Evolutionary conservation across 2,329 filamentous ascomycete genomes (phyloP), one percentile per base, ranked within the genome.

Genomic region (Aspergillus puulaauensis): DNA sequence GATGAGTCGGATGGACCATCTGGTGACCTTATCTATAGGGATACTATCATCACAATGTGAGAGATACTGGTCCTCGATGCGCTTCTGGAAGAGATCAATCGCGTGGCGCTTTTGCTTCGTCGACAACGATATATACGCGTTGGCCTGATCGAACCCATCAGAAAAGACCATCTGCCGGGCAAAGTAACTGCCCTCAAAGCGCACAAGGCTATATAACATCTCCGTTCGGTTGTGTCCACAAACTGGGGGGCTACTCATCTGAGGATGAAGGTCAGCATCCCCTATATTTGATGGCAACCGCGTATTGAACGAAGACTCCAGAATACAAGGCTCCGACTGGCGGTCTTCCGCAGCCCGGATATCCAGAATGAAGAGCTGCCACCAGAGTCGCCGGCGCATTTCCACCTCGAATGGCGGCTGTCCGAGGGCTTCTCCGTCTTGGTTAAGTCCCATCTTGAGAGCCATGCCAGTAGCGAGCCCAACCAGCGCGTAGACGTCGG

Each of bases 341-440:
- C 57, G 41, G 23, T 63, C 58, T 17, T 68, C 62, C 1, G 64
- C 60, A 7, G 52, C 58, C 4, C 56, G 62, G 11, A 61, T 41
- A 33, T 68, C 66, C 8, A 68, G 44, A 3, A 56, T 59, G 14
- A 53, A 65, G 2, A 68, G 57, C n/a, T 68, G 62, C 66, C 66
- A 67, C 66, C 66, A 68, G 14, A 68, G 56, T n/a, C 64, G 61
- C 24, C 62, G 61, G 2, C 59, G 62, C 44, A 64, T 62, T 54
- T 64, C 64, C 1, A 49, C 54, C n/a, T 68, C 60, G 7, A 67
- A 66, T 1, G 58, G 64, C 9, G 56, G 11, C 9, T 54, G 8
- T 3, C 31, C 33, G 19, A 48, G 45, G 12, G 15, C 11, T 12
- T 39, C 52, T 41, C 48, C 51, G 11, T 63, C 64, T 14, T 41